Evolutionary conservation across 805 yeast species (phyloP), one percentile per base, ranked within the genome.

Genomic region (Spathaspora passalidarum): DNA sequence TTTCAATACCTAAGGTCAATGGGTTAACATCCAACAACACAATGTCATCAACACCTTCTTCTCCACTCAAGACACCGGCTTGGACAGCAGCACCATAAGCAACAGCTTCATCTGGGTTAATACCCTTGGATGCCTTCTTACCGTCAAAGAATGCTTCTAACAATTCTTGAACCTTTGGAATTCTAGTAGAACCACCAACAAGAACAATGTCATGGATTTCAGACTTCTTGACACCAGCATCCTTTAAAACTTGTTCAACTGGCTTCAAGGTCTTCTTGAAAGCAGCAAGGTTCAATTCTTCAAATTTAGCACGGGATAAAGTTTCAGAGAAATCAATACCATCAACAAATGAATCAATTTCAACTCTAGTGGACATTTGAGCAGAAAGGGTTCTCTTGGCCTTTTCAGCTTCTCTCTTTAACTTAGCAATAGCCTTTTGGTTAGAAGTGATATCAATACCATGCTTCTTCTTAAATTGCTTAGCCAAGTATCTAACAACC

Each of bases 1-100:
- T 94, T 79, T 96, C 98, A 75, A 92, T 96, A 88, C 99, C 99
- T 69, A 92, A 82, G 59, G 98, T 91, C 71, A 92, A 85, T 73
- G 99, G 99, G 68, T 91, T 91, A 63, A 92, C 98, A 80, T 91
- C 98, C 76, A 91, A 84, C 70, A 91, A 83, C 63, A 92, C 84
- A 72, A 91, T 82, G 78, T 89, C 97, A 78, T 91, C 89, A 72
- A 96, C 90, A 74, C 89, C 96, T 54, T 86, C 94, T 90, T 80
- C 82, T 79, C 96, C 96, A 60, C 97, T 87, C 75, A 91, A 82
- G 78, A 92, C 88, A 69, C 97, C 97, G 79, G 96, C 98, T 81
- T 91, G 97, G 64, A 91, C 97, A 66, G 98, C 97, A 66, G 98
- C 98, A 66, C 77, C 77, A 61, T 71, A 72, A 34, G 77, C 77